Conservation (phyloP, 2,329 filamentous ascomycete genomes). For the Didymella arachidicola region DNA sequence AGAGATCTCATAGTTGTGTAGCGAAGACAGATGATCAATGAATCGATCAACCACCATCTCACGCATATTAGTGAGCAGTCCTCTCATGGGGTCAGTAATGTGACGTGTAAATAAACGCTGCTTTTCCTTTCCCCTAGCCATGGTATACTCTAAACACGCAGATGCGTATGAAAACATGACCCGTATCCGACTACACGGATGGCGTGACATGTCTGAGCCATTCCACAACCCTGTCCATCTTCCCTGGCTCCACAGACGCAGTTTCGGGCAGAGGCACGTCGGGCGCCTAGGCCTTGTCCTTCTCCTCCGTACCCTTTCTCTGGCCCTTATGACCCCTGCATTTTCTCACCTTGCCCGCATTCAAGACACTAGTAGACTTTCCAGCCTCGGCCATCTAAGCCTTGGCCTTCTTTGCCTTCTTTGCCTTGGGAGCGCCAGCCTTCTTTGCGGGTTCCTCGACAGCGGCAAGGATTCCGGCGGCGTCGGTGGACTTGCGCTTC, state of each 20-base stretch:
- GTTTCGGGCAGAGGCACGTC: neutral
- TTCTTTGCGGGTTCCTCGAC: constrained; percentile 28
- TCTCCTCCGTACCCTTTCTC: constrained; percentile 7
- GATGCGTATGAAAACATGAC: neutral
- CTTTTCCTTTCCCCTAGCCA: constrained; percentile 4
- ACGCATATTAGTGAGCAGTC: neutral
- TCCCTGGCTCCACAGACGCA: neutral
- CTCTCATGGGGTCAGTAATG: neutral
- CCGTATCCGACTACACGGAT: neutral
- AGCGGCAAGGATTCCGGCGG: constrained; percentile 18
- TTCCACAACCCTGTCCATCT: neutral
- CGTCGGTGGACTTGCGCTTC: constrained; percentile 35
- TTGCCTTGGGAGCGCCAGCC: constrained; percentile 21
- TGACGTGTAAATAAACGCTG: neutral
- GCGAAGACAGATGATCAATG: neutral
- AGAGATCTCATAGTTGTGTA: neutral
- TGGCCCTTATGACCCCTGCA: too few species aligned
- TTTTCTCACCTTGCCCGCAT: neutral
- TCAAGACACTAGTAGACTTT: constrained; percentile 17
- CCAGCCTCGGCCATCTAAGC: constrained; percentile 7
- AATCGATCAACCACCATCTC: neutral
- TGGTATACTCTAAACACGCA: constrained; percentile 20
- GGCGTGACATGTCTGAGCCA: constrained; percentile 1
- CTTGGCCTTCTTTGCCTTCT: constrained; percentile 36
- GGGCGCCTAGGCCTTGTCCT: constrained; percentile 18